Conservation (phyloP, 129 eudicot genomes). For the Artemisia tridentata region DNA sequence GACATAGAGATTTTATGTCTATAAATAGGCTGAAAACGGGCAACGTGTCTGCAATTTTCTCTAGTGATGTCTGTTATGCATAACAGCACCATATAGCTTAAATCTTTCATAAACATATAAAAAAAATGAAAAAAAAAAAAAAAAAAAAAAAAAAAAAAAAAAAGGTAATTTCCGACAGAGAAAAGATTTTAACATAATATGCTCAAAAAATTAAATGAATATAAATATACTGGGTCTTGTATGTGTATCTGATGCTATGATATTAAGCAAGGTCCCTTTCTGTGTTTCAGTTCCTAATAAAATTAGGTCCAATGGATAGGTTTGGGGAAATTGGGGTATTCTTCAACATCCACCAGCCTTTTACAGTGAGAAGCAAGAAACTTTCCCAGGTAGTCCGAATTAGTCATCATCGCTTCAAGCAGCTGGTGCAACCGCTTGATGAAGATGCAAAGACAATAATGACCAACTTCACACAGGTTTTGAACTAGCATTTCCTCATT, state of each 20-base stretch:
- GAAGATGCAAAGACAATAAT: constrained; percentile 52
- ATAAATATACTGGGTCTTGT: constrained; percentile 1
- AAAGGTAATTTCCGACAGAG: neutral
- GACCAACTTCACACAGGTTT: constrained; percentile 61
- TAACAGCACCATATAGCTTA: neutral
- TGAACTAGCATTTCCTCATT: neutral
- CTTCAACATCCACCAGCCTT: constrained; percentile 74
- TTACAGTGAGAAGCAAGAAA: constrained; percentile 74
- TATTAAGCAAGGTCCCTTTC: constrained; percentile 16
- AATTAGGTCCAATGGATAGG: constrained; percentile 51
- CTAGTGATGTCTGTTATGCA: neutral
- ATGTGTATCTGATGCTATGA: constrained; percentile 7
- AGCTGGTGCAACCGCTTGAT: constrained; percentile 52
- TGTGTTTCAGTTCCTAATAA: constrained; percentile 45
- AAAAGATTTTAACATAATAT: neutral
- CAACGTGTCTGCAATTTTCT: neutral
- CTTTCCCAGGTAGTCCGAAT: constrained; percentile 75
- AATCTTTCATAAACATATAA: neutral
- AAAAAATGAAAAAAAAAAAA: no score
- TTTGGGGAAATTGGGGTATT: constrained; percentile 74
- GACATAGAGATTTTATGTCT: neutral
- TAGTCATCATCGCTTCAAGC: constrained; percentile 73
- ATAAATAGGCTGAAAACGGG: no score
- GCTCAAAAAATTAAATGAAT: neutral
- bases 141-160: no score